Conservation (phyloP, 495 filamentous ascomycete species). For the Neurospora pannonica region DNA sequence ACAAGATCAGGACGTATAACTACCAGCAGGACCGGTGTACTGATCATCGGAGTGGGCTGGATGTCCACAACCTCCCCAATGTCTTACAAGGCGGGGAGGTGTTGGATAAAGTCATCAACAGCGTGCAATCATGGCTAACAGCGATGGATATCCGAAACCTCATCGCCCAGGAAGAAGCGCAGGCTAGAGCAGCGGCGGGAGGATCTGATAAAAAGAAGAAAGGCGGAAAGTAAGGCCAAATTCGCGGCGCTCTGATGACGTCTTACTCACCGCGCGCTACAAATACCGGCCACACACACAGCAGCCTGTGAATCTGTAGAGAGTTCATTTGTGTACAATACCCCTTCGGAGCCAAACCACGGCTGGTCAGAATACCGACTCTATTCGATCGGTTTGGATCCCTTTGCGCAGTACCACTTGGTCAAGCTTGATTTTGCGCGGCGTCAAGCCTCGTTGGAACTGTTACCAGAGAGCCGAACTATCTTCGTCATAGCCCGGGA, state of each 20-base stretch:
- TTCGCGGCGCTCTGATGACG: not conserved
- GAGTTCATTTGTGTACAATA: not conserved
- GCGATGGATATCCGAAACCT: slow-evolving; percentile 67
- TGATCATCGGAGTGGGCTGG: slow-evolving; percentile 81
- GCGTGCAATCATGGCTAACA: slow-evolving; percentile 68
- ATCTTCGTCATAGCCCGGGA: not conserved
- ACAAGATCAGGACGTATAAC: slow-evolving; percentile 95
- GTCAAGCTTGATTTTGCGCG: not conserved
- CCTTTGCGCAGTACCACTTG: not conserved
- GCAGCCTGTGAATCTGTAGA: not conserved
- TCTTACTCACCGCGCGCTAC: not conserved
- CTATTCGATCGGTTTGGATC: not conserved
- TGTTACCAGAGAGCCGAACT: not conserved
- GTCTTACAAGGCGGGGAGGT: slow-evolving; percentile 64
- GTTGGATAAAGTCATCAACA: slow-evolving; percentile 70
- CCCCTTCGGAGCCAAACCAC: not conserved
- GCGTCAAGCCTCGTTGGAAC: not conserved
- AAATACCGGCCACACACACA: not conserved
- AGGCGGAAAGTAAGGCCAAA: slow-evolving; percentile 18
- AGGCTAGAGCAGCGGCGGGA: slow-evolving; percentile 8
- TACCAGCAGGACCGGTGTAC: slow-evolving; percentile 88
- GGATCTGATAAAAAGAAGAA: slow-evolving; percentile 16
- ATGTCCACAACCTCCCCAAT: slow-evolving; percentile 70
- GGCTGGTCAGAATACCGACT: not conserved
- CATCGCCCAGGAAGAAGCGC: slow-evolving; percentile 39